Evolutionary conservation across 2,329 filamentous ascomycete species (phyloP).

Genomic region (Rutstroemia sp.): DNA sequence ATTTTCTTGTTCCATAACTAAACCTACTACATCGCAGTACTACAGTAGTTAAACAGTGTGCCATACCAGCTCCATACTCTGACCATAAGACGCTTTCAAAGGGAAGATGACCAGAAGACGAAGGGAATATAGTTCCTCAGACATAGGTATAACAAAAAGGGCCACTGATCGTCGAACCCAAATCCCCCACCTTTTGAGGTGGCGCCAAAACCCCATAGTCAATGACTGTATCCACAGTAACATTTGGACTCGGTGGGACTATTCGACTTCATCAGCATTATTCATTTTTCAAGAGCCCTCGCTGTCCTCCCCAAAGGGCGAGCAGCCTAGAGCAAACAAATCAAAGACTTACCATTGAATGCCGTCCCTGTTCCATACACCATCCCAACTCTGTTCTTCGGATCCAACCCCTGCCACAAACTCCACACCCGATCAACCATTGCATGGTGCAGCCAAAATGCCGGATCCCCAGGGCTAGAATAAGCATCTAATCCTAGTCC

Average conservation of each 20-base stretch:
- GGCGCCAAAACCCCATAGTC: background rate
- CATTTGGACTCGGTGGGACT: background rate
- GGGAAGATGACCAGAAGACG: no score
- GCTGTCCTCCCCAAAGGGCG: no score
- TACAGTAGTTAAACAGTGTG: no score
- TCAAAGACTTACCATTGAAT: background rate
- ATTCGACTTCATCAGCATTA: background rate
- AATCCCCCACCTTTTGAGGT: conserved; percentile 11
- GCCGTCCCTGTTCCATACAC: background rate
- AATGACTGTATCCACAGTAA: background rate
- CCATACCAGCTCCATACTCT: no score
- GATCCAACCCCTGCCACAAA: conserved; percentile 36
- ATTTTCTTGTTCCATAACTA: no score
- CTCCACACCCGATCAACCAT: conserved; percentile 40
- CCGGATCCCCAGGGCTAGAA: conserved; percentile 36
- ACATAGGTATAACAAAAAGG: conserved; percentile 38
- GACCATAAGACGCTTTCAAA: no score
- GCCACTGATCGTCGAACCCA: conserved; percentile 32
- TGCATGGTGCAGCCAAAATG: conserved; percentile 39
- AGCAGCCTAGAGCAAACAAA: background rate
- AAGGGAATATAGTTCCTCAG: conserved; percentile 11
- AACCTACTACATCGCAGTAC: no score
- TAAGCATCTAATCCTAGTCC: conserved; percentile 30
- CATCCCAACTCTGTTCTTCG: conserved; percentile 17
- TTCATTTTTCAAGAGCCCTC: no score